Conservation (phyloP, 768 basidiomycete species). For the Epithele typhae region DNA sequence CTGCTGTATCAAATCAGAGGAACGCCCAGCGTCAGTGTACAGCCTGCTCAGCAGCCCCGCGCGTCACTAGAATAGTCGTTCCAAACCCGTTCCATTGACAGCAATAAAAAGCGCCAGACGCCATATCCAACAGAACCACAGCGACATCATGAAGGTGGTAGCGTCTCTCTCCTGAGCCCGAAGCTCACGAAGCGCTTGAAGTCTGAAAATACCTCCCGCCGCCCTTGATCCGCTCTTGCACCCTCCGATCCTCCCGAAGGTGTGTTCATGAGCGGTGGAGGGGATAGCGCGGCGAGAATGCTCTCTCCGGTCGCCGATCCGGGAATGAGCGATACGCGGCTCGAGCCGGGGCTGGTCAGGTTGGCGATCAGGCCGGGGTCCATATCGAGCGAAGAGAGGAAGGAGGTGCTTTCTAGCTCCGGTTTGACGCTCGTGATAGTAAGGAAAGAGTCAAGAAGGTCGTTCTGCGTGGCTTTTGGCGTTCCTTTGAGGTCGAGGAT, state of each 20-base stretch:
- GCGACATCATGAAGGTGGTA: constrained; percentile 13
- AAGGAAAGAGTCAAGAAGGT: constrained; percentile 86
- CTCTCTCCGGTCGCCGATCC: constrained; percentile 41
- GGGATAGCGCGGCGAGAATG: constrained; percentile 54
- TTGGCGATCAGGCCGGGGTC: constrained; percentile 65
- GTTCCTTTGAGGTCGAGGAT: constrained; percentile 95
- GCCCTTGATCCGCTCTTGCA: constrained; percentile 42
- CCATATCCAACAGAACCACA: not conserved
- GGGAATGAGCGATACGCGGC: constrained; percentile 49
- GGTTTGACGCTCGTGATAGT: constrained; percentile 89
- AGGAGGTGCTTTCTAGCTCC: constrained; percentile 86
- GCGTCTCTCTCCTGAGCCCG: constrained; percentile 68
- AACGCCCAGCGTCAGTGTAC: too few species aligned
- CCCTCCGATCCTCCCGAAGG: constrained; percentile 58
- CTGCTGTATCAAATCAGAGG: too few species aligned
- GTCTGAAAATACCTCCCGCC: constrained; percentile 84
- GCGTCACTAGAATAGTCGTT: too few species aligned
- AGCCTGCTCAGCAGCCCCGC: too few species aligned
- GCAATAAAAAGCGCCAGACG: too few species aligned
- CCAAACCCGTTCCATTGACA: too few species aligned
- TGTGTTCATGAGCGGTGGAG: constrained; percentile 55
- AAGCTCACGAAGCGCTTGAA: constrained; percentile 87
- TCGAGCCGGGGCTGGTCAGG: constrained; percentile 61
- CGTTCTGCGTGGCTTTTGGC: constrained; percentile 79
- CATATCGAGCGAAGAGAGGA: constrained; percentile 94